phyloP scores from a whole-genome alignment of 169 alveolate species.

The Plasmodium malariae region DNA sequence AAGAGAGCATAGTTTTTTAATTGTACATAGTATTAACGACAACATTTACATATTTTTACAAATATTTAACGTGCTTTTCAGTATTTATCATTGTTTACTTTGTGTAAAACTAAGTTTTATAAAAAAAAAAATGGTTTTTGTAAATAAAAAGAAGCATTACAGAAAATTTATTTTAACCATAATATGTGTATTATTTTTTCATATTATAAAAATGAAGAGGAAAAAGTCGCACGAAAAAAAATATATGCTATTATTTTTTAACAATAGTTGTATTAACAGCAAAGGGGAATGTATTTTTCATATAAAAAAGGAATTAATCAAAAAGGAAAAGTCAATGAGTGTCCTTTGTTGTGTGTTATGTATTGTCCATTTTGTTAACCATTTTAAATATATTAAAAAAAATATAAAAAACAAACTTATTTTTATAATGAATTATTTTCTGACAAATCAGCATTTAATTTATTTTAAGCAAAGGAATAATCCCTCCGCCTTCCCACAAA shows the following conservation, averaged over 20 bases:
- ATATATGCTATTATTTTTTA: slow-evolving; percentile 1
- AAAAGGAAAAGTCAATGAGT: slow-evolving; percentile 12
- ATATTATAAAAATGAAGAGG: not conserved
- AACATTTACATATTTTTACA: slow-evolving; percentile 24
- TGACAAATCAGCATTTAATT: slow-evolving; percentile 10
- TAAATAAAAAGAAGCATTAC: slow-evolving; percentile 32
- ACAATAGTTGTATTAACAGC: not conserved
- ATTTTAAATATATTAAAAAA: slow-evolving; percentile 58
- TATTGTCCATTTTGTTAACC: slow-evolving; percentile 38
- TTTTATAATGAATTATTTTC: slow-evolving; percentile 37
- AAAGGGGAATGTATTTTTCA: not conserved
- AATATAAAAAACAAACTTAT: slow-evolving; percentile 20
- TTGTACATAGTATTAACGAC: slow-evolving; percentile 5
- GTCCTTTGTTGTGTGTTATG: slow-evolving; percentile 61
- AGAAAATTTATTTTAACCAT: slow-evolving; percentile 35
- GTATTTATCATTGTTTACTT: slow-evolving; percentile 29
- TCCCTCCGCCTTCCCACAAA: not conserved
- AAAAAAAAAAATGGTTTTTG: slow-evolving; percentile 26
- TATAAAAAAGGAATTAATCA: not conserved
- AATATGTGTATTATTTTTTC: slow-evolving; percentile 29
- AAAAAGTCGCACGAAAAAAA: not conserved
- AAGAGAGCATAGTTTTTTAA: not conserved
- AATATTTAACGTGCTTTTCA: slow-evolving; percentile 45
- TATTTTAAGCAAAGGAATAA: slow-evolving; percentile 18
- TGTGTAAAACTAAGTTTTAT: slow-evolving; percentile 21